A percentile compares a stretch with the other conserved stretches of the same genome.
Conservation (phyloP, 1,139 yeast species). For the Kodamaea plutei region DNA sequence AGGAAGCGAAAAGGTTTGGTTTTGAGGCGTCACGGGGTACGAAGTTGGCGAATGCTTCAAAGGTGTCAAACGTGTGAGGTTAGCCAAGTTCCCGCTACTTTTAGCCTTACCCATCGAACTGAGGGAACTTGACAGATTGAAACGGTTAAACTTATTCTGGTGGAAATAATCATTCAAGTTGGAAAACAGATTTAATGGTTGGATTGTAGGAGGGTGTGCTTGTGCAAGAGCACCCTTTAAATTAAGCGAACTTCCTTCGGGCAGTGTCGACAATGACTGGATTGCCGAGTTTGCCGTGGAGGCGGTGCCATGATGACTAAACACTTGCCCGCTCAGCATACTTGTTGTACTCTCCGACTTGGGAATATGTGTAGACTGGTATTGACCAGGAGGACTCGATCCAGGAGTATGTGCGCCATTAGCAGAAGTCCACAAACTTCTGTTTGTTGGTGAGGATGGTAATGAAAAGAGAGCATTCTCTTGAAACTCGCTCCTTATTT, state of each 20-base stretch:
- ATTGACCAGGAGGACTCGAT: slow-evolving; percentile 5
- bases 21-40: too few relatives aligned
- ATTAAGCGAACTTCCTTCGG: slow-evolving; percentile 20
- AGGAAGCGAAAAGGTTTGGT: slow-evolving; percentile 15
- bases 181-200: slow-evolving; percentile 19
- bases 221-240: too few relatives aligned
- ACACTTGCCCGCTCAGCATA: slow-evolving; percentile 18
- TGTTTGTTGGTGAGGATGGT: slow-evolving; percentile 11
- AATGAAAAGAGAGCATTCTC: slow-evolving; percentile 10
- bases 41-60: slow-evolving; percentile 21
- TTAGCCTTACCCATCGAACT: slow-evolving; percentile 18
- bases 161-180: slow-evolving; percentile 33
- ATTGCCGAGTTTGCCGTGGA: slow-evolving; percentile 21
- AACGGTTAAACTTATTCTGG: slow-evolving; percentile 14
- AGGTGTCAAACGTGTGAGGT: slow-evolving; percentile 40
- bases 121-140: slow-evolving; percentile 25
- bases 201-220: slow-evolving; percentile 11
- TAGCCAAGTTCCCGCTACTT: slow-evolving; percentile 18
- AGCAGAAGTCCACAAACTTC: too few relatives aligned
- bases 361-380: slow-evolving; percentile 2
- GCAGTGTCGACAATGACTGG: slow-evolving; percentile 33
- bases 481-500: too few relatives aligned
- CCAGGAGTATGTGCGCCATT: not conserved
- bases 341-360: slow-evolving; percentile 16
- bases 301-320: slow-evolving; percentile 16